Conservation (phyloP, 495 filamentous ascomycete genomes). For the Podospora appendiculata region DNA sequence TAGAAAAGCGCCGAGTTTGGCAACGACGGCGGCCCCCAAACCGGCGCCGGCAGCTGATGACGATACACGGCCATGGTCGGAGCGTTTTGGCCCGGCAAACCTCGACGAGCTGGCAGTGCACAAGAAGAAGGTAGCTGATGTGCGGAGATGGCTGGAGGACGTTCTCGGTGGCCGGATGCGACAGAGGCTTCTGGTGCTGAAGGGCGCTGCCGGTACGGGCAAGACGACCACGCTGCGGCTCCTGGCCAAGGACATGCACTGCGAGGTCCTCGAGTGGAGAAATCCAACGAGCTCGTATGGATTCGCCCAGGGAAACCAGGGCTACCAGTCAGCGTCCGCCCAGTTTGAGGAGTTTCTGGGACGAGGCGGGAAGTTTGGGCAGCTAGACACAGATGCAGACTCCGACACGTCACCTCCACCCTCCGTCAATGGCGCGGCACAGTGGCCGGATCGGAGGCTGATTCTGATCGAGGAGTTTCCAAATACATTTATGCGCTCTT, state of each 20-base stretch:
- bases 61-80: slow-evolving; percentile 70
- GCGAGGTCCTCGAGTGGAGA: slow-evolving; percentile 81
- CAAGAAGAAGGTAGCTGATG: slow-evolving; percentile 85
- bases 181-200: slow-evolving; percentile 72
- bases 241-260: slow-evolving; percentile 61
- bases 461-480: slow-evolving; percentile 95
- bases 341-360: slow-evolving; percentile 90
- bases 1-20: slow-evolving; percentile 12
- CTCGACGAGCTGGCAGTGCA: slow-evolving; percentile 86
- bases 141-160: slow-evolving; percentile 69
- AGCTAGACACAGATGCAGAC: slow-evolving; percentile 55
- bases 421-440: not conserved
- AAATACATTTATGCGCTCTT: slow-evolving; percentile 63
- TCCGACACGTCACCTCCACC: slow-evolving; percentile 11
- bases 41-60: slow-evolving; percentile 15
- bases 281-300: slow-evolving; percentile 63
- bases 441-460: slow-evolving; percentile 34
- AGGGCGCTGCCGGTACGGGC: slow-evolving; percentile 85
- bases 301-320: slow-evolving; percentile 22
- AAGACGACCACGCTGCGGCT: slow-evolving; percentile 83
- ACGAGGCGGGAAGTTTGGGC: slow-evolving; percentile 67
- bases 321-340: slow-evolving; percentile 55
- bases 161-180: slow-evolving; percentile 56
- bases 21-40: slow-evolving; percentile 1
- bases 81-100: slow-evolving; percentile 65